Evolutionary conservation across 2,329 filamentous ascomycete genomes (phyloP).

Genomic region (Botryotinia narcissicola): DNA sequence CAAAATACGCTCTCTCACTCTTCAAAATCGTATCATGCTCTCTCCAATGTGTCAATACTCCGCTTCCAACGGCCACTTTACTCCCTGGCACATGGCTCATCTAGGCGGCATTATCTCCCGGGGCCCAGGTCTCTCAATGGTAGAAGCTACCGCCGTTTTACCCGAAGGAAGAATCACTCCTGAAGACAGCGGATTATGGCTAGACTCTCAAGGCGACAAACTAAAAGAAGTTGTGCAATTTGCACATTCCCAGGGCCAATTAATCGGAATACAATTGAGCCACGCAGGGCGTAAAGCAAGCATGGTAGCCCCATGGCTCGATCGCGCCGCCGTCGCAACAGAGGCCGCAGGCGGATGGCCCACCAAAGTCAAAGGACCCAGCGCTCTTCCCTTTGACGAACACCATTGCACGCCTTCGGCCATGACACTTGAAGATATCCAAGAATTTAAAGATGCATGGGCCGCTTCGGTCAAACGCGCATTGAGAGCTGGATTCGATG

Average conservation of each 20-base stretch:
- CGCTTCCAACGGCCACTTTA: conserved; percentile 68
- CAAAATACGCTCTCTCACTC: conserved; percentile 47
- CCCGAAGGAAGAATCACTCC: conserved; percentile 81
- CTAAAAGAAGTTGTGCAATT: conserved; percentile 72
- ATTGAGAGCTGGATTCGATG: conserved; percentile 65
- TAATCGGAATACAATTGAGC: conserved; percentile 75
- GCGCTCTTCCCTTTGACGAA: conserved; percentile 57
- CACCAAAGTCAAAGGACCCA: conserved; percentile 52
- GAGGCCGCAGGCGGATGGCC: conserved; percentile 56
- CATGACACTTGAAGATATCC: conserved; percentile 67
- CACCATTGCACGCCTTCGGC: conserved; percentile 61
- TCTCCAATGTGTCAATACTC: conserved; percentile 67
- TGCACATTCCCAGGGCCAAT: conserved; percentile 73
- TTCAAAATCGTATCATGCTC: conserved; percentile 67
- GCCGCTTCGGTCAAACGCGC: conserved; percentile 57
- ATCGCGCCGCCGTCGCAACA: conserved; percentile 49
- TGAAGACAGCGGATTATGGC: conserved; percentile 77
- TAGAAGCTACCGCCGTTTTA: conserved; percentile 76
- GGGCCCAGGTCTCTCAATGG: conserved; percentile 69
- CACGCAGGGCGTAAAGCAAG: conserved; percentile 74
- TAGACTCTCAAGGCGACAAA: conserved; percentile 71
- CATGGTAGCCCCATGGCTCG: conserved; percentile 63
- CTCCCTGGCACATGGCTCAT: conserved; percentile 79
- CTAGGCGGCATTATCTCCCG: conserved; percentile 74
- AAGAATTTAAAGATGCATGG: conserved; percentile 61